Percentiles rank a stretch among this genome's conserved stretches.
Conservation (phyloP, 2,329 filamentous ascomycete species). For the Berkeleyomyces rouxiae region DNA sequence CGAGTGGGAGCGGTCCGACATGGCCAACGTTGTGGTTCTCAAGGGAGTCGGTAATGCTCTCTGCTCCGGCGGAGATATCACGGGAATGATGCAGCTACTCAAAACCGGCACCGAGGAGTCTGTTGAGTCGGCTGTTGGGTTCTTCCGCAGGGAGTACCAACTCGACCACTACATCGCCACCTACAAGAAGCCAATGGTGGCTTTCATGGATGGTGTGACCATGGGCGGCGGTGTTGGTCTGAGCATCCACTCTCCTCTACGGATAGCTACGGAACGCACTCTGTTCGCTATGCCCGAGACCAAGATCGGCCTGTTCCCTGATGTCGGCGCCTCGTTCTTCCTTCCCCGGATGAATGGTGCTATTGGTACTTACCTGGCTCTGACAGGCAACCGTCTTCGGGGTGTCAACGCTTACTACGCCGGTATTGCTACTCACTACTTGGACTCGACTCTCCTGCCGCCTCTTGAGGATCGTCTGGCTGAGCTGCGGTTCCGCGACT, state of each 20-base stretch:
- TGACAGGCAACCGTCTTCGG: constrained; percentile 70
- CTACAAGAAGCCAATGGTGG: constrained; percentile 81
- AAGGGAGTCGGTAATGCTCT: constrained; percentile 82
- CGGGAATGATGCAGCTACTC: constrained; percentile 58
- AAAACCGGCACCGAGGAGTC: constrained; percentile 51
- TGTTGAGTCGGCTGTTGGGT: constrained; percentile 47
- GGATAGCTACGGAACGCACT: constrained; percentile 90
- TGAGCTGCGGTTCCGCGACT: constrained; percentile 77
- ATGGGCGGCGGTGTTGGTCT: constrained; percentile 96
- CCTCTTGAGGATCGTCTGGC: constrained; percentile 70
- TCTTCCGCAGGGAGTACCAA: constrained; percentile 91
- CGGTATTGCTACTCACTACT: constrained; percentile 87
- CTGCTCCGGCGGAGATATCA: constrained; percentile 87
- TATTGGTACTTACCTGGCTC: constrained; percentile 78
- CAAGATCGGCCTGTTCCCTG: constrained; percentile 95
- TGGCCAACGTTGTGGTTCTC: constrained; percentile 84
- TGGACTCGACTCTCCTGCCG: constrained; percentile 76
- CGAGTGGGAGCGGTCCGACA: constrained; percentile 88
- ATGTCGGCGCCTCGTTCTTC: constrained; percentile 94
- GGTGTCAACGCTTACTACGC: constrained; percentile 80
- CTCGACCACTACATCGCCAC: constrained; percentile 91
- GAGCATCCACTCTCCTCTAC: constrained; percentile 85
- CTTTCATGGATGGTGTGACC: constrained; percentile 94
- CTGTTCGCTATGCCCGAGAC: constrained; percentile 98
- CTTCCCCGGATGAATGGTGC: constrained; percentile 74